Base-by-base conservation (phyloP, 129 eudicot species). In the Tanacetum coccineum region DNA sequence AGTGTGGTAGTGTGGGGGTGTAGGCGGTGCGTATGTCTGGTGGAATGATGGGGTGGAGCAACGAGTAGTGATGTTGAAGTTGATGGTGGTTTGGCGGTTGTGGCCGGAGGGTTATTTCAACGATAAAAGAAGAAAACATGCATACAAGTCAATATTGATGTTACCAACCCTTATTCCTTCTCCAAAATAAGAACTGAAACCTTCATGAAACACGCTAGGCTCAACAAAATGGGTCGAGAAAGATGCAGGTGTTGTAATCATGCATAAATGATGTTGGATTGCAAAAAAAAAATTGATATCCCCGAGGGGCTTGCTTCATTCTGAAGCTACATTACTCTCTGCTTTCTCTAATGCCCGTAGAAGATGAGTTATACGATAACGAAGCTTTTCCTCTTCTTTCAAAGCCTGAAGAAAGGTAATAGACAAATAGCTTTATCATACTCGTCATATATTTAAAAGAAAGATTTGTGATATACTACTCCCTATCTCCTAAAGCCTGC, bases 361-460 rank as follows among this genome's bases (percentile, higher is more conserved):
- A 68, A 90, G 89, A 82, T 87, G 97, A 67, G 68, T 47, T 39
- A 87, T 81, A 28, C 89, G 95, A 64, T 87, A 84, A 51, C 74
- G 79, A 64, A 84, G 84, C 68, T 84, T 90, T 7, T 76, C 87
- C 54, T 82, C 87, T 58, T 90, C 97, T 17, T 80, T 85, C 71
- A 71, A 52, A 76, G 74, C 82, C 83, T 78, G 69, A 67, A 44
- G 39, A 45, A 46, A 12, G 6, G 8, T 2, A 30, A 14, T 6
- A 59, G 9, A 59, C 6, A 32, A 32, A 6, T 61, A 14, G 9
- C 13, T 36, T 36, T 36, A 36, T 8, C 49, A 15, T 13, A 36
- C 15, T 6, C 48, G 39, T 32, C 14, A 21, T 19, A 20, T 18
- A 36, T 15, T 17, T 12, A 44, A 51, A 36, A 4, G n/a, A 48